A percentile compares a stretch with the other conserved stretches of the same genome.
phyloP scores from a whole-genome alignment of 768 basidiomycete species.

The Phaeotremella fagi region DNA sequence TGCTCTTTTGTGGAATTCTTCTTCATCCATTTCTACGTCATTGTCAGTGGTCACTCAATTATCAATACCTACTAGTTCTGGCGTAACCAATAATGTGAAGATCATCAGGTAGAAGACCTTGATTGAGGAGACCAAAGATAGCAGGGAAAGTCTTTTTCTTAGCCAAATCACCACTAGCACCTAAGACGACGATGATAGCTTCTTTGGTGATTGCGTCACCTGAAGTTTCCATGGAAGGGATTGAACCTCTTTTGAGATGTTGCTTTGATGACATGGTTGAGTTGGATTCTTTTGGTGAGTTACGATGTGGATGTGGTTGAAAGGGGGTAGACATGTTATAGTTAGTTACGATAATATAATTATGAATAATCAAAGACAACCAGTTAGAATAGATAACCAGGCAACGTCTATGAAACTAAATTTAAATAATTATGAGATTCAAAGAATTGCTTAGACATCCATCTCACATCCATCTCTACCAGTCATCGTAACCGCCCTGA shows the following conservation, averaged over 20 bases:
- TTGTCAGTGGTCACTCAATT: background rate
- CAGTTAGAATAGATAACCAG: too few relatives aligned
- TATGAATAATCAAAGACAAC: too few relatives aligned
- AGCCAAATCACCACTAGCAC: constrained; percentile 94
- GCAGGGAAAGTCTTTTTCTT: constrained; percentile 99
- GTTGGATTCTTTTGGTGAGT: background rate
- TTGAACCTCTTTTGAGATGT: constrained; percentile 56
- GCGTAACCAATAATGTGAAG: constrained; percentile 94
- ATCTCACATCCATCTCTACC: too few relatives aligned
- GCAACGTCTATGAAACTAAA: too few relatives aligned
- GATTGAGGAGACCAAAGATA: constrained; percentile 79
- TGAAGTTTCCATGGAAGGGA: constrained; percentile 79
- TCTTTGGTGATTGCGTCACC: constrained; percentile 75
- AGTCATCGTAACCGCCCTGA: too few relatives aligned
- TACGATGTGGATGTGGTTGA: background rate
- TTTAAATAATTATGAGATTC: too few relatives aligned
- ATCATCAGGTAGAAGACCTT: constrained; percentile 72
- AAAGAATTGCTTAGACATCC: too few relatives aligned
- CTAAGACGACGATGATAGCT: constrained; percentile 85
- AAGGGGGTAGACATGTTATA: background rate
- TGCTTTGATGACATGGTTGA: background rate
- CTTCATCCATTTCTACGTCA: constrained; percentile 41
- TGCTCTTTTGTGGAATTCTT: constrained; percentile 76
- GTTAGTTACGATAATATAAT: background rate
- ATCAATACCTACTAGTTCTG: constrained; percentile 59